Conservation (phyloP, 257 asterid genomes). For the Solanum bulbocastanum region DNA sequence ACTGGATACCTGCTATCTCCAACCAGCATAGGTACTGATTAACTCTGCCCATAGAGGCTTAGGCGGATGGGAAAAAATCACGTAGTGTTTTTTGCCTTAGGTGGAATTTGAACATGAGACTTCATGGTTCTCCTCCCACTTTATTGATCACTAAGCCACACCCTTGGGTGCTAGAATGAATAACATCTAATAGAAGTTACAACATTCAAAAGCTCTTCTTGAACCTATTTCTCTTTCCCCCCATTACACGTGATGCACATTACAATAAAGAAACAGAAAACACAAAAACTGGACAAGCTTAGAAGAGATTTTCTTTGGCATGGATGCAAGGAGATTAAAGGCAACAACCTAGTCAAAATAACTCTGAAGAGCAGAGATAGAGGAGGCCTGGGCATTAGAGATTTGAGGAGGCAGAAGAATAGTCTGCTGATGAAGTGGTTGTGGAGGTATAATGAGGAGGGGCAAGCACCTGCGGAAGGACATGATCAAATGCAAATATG, state of each 20-base stretch:
- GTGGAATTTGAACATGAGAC: background rate
- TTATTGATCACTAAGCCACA: background rate
- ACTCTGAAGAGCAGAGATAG: background rate
- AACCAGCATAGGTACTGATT: background rate
- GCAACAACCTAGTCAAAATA: background rate
- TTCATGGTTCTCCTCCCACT: background rate
- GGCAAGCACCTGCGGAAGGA: background rate
- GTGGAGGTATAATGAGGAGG: background rate
- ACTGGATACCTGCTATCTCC: background rate
- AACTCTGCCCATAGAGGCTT: background rate
- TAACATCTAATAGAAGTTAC: background rate
- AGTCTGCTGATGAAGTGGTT: background rate
- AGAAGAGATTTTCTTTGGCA: background rate
- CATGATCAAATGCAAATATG: background rate
- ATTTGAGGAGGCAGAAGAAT: background rate
- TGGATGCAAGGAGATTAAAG: background rate
- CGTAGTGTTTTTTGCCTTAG: background rate
- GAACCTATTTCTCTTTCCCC: background rate
- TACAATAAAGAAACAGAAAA: background rate
- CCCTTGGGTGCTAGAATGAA: background rate
- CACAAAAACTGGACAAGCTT: background rate
- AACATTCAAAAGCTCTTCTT: background rate
- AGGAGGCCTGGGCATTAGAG: background rate
- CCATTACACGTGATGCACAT: background rate
- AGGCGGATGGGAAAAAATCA: background rate